Evolutionary conservation across 371 early-diverging fungal species (phyloP), one percentile per base, ranked within the genome.

Genomic region (Rhizopus microsporus): DNA sequence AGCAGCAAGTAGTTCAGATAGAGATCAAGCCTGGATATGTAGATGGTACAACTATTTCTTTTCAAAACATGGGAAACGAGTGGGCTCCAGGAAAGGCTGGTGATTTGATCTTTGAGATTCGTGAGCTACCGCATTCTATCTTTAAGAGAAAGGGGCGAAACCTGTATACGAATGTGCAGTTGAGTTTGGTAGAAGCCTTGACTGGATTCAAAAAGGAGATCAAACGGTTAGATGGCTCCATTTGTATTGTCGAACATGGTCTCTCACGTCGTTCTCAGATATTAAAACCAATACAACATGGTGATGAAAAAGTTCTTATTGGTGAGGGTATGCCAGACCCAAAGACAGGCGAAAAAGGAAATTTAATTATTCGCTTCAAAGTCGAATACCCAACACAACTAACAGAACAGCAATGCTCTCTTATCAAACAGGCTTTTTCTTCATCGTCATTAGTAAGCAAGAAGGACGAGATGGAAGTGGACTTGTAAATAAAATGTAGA

Each of bases 11-110:
- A 4, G 69, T 99, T 7, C 82, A 80, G 31, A 79, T 99, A 55
- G 74, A 90, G 57, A 76, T 99, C 73, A 93, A 93, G 62, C 93
- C 98, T 2, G 99, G 99, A 0, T 95, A 94, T 92, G 97, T 97
- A 73, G 86, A 93, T 6, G 99, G 99, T 5, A 96, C 99, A 56
- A 96, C 96, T 77, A 83, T 99, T 60, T 86, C 85, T 3, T 99
- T 93, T 77, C 77, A 87, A 0, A 87, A 84, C 42, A 93, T 95
- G 71, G 99, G 98, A 15, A 97, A 97, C 71, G 90, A 93, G 55
- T 54, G 90, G 40, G 80, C 90, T 8, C 76, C 77, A 42, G 93
- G 93, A 6, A 75, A 80, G 23, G 65, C 59, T 16, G 95, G 96
- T 68, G 96, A 96, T 65, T 83, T 97, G 53, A 96, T 92, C 51